phyloP scores from a whole-genome alignment of 176 grass and related monocot genomes.

The Juncus effusus region DNA sequence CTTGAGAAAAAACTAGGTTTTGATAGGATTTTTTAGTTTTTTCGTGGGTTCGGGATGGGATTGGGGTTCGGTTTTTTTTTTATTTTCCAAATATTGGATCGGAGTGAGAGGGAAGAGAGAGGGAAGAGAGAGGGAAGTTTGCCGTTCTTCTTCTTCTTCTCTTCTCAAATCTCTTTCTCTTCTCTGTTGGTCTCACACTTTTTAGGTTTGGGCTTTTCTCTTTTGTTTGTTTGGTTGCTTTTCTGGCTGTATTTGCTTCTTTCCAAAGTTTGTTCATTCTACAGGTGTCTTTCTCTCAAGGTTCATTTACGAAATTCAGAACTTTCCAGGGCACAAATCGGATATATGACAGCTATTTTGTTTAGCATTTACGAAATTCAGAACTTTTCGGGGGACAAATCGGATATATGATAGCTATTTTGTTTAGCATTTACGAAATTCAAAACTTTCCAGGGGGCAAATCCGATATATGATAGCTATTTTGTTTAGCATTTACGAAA shows the following conservation, averaged over 20 bases:
- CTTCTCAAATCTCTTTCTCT: constrained; percentile 28
- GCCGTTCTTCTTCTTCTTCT: constrained; percentile 17
- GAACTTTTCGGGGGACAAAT: too few relatives aligned
- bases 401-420: too few relatives aligned
- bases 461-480: too few relatives aligned
- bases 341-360: not conserved
- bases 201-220: not conserved
- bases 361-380: not conserved
- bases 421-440: too few relatives aligned
- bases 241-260: constrained; percentile 19
- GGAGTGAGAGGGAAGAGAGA: constrained; percentile 11
- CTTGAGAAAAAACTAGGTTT: constrained; percentile 16
- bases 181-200: constrained; percentile 33
- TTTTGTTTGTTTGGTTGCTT: too few relatives aligned
- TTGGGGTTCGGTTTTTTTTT: constrained; percentile 47
- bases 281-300: constrained; percentile 23
- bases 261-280: not conserved
- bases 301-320: constrained; percentile 32
- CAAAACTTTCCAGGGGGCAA: too few relatives aligned
- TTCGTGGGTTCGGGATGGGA: not conserved
- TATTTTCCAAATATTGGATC: constrained; percentile 41
- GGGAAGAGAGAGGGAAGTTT: not conserved
- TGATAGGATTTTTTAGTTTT: constrained; percentile 14
- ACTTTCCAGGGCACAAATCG: constrained; percentile 19
- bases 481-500: too few relatives aligned